Percentiles rank a stretch among this genome's conserved stretches.
These are phyloP conservation scores for Globisporangium takayamanum DNA, from an alignment of 352 stramenopile genomes.

Conservation along the genomic window DNA sequence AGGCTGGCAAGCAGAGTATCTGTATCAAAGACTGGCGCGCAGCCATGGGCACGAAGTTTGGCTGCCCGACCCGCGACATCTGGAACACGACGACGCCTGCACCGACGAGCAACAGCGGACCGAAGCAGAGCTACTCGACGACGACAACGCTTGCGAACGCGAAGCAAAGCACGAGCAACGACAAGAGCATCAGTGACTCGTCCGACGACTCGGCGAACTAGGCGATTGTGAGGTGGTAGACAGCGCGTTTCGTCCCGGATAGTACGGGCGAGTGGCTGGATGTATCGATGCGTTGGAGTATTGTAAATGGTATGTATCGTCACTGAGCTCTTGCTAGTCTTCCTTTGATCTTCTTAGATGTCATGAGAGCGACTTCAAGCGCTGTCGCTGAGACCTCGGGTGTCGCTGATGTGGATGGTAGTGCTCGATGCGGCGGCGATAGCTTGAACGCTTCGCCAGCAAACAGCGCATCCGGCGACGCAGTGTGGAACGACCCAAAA, in stretches of 20 bases:
- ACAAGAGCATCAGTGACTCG: neutral
- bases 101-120: conserved; percentile 3
- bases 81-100: conserved; percentile 7
- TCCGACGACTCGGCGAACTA: too few relatives aligned
- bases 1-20: conserved; percentile 28
- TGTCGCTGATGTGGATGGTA: too few relatives aligned
- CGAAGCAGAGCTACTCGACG: conserved; percentile 3
- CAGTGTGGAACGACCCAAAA: conserved; percentile 76
- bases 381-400: too few relatives aligned
- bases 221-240: too few relatives aligned
- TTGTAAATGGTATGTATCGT: too few relatives aligned
- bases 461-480: conserved; percentile 53
- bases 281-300: too few relatives aligned
- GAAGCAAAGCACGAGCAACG: conserved; percentile 2
- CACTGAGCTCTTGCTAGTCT: too few relatives aligned
- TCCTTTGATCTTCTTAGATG: too few relatives aligned
- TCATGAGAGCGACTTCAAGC: too few relatives aligned
- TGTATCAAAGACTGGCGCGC: conserved; percentile 23
- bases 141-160: conserved; percentile 1
- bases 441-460: conserved; percentile 9
- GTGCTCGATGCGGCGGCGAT: too few relatives aligned
- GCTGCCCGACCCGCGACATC: conserved; percentile 24
- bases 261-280: too few relatives aligned
- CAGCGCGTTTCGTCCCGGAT: too few relatives aligned
- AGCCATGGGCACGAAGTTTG: conserved; percentile 34